Conservation (phyloP, 371 early-diverging fungal genomes). For the Haplosporangium sp. region DNA sequence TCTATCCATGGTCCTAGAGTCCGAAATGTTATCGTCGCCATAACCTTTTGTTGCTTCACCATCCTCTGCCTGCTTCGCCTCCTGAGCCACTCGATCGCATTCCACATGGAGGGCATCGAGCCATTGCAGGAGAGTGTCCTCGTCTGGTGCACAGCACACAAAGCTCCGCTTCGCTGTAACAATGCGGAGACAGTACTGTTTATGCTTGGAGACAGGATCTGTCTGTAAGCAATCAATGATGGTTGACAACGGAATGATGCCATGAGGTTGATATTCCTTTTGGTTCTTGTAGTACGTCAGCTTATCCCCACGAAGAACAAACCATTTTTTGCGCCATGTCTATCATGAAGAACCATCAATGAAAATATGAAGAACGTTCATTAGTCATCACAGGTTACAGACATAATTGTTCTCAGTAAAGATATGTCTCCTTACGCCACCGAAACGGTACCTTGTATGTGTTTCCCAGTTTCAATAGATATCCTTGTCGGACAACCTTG, state of each 20-base stretch:
- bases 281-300: conserved; percentile 82
- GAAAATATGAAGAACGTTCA: conserved; percentile 3
- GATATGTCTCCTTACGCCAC: no score
- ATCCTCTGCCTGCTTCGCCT: conserved; percentile 55
- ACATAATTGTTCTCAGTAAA: no score
- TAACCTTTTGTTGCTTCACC: not conserved
- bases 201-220: conserved; percentile 70
- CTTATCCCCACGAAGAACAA: conserved; percentile 82
- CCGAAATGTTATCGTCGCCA: conserved; percentile 19
- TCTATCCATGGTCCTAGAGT: conserved; percentile 37
- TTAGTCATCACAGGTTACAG: no score
- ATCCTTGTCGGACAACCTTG: conserved; percentile 75
- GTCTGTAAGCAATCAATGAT: conserved; percentile 83
- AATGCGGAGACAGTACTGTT: conserved; percentile 79
- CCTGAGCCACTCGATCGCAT: conserved; percentile 55
- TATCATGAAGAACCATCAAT: conserved; percentile 29
- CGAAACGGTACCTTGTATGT: conserved; percentile 63
- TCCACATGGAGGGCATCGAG: conserved; percentile 71
- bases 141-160: conserved; percentile 74
- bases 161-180: conserved; percentile 79
- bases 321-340: conserved; percentile 90
- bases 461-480: conserved; percentile 74
- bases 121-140: conserved; percentile 73
- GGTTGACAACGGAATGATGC: conserved; percentile 73
- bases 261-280: conserved; percentile 80